Evolutionary conservation across 345 rosid species (phyloP), one percentile per base, ranked within the genome.

Genomic region (Anacardium occidentale): DNA sequence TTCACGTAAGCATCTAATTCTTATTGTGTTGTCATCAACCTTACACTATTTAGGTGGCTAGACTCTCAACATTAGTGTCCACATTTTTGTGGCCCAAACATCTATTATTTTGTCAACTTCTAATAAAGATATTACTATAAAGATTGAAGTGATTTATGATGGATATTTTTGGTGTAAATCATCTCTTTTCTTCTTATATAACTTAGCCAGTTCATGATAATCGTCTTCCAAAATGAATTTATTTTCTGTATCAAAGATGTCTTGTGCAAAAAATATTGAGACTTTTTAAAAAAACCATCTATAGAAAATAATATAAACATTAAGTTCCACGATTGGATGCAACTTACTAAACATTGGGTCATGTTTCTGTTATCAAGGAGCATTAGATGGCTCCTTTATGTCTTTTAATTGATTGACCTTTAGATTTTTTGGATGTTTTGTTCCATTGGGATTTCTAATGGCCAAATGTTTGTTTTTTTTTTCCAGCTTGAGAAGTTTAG

Each of bases 401-500:
- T 24, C 4, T 17, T 69, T 25, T 69, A 32, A 25, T 64, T 15
- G 9, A 47, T 47, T 47, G 21, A 52, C 25, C 24, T 17, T 1
- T 54, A 10, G 51, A 54, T n/a, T 29, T 53, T 52, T 18, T 29
- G 44, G 59, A 51, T 50, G 40, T 20, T 48, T n/a, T 58, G 21
- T 59, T 15, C 6, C 5, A 47, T 32, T 6, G 13, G 32, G 59
- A 2, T 61, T 44, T 48, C 25, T 71, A 34, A 60, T 29, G 25
- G 26, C 58, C 50, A 50, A 40, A 34, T 68, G 7, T 17, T 29
- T 48, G 8, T 52, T 21, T 68, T 26, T n/a, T n/a, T n/a, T 29
- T 66, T 29, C 32, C 86, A 96, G 99, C 94, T 96, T 66, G 95
- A 86, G 82, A 96, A 85, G 86, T 93, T 96, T 52, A 91, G 99